Conservation (phyloP, 345 rosid genomes). For the Gossypium rotundifolium region DNA sequence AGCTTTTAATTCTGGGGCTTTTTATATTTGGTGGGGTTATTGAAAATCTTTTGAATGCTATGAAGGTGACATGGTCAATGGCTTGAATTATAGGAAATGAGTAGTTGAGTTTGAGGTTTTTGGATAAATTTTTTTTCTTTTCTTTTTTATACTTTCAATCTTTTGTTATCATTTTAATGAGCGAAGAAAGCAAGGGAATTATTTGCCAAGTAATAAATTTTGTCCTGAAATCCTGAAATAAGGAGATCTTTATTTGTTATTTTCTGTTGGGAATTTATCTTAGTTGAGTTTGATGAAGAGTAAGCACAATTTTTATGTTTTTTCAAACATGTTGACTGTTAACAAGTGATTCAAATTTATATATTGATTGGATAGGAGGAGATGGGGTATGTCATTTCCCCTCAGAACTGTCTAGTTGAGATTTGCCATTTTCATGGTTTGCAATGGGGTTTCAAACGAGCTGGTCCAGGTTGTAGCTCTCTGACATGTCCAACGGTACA, state of each 20-base stretch:
- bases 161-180: neutral
- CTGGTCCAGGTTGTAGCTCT: constrained; percentile 10
- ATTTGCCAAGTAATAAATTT: neutral
- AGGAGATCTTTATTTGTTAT: neutral
- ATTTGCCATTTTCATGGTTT: constrained; percentile 23
- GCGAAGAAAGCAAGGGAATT: neutral
- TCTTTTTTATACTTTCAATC: neutral
- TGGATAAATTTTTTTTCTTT: neutral
- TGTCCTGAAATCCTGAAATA: neutral
- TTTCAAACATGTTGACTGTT: neutral
- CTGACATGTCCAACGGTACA: constrained; percentile 3
- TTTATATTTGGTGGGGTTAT: neutral
- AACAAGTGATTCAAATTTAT: constrained; percentile 1
- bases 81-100: neutral
- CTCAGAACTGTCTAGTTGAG: constrained; percentile 31
- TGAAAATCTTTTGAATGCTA: neutral
- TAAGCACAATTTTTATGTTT: constrained; percentile 2
- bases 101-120: neutral
- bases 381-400: constrained; percentile 38
- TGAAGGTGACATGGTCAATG: neutral
- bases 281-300: constrained; percentile 1
- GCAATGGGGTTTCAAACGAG: constrained; percentile 21
- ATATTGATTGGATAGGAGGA: constrained; percentile 15
- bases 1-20: neutral
- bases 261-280: neutral